Evolutionary conservation across 495 filamentous ascomycete genomes (phyloP), one percentile per base, ranked within the genome.

Genomic region (Aspergillus olivimuriae): DNA sequence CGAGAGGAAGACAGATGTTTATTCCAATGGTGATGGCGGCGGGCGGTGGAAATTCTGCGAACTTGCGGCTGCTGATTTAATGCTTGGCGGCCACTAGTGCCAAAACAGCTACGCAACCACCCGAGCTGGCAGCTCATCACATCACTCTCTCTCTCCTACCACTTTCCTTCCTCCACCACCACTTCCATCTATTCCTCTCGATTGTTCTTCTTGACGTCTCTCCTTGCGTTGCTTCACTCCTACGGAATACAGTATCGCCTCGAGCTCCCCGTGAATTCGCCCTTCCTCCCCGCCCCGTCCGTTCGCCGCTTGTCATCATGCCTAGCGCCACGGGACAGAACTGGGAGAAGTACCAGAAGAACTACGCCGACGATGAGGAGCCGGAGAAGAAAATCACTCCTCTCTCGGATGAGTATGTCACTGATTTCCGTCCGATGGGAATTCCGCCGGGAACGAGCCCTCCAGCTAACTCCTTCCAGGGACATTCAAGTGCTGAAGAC

Each of bases 301-400:
- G n/a, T 33, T 26, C 57, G 17, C 59, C 53, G 55, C 47, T 48
- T 57, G 51, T 61, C 66, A 71, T 51, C 58, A 84, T 85, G 90
- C 90, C 88, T 75, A 92, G 86, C 64, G 92, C 92, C 69, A 94
- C 84, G 47, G 92, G 92, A 56, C 64, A 74, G 62, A 87, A 76
- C 78, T 98, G 92, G 92, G 90, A 98, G 80, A 96, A 97, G 77
- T 96, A 95, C 75, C 72, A 80, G 70, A 96, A 98, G 77, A 86
- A 84, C 58, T 98, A 85, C 58, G 91, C 83, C 46, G 92, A 98
- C 61, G 92, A 98, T 52, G 92, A 97, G 61, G 78, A 89, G 63
- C 86, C 89, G 60, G 92, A 98, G 77, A 98, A 98, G 85, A 98
- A 97, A 78, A 98, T 97, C 60, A 89, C 88, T 30, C 92, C 92